Conservation (phyloP, 2,329 filamentous ascomycete species). For the Cytospora paraplurivora region DNA sequence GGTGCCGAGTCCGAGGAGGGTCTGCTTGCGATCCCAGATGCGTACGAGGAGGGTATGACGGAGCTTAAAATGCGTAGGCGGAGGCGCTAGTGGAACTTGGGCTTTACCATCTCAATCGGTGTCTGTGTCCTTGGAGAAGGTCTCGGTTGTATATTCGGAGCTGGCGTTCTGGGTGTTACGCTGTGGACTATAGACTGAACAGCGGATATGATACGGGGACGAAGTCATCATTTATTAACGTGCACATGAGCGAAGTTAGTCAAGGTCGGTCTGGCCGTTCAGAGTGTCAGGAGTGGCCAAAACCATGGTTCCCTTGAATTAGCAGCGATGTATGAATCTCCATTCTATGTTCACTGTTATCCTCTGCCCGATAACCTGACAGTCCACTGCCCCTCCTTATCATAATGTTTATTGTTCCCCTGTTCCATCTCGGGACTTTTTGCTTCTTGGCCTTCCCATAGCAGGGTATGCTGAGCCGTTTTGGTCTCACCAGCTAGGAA, state of each 20-base stretch:
- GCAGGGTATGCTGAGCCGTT: too few species aligned
- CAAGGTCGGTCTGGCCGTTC: background rate
- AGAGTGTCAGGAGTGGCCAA: background rate
- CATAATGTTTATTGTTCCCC: background rate
- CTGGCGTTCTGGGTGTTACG: background rate
- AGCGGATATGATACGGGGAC: background rate
- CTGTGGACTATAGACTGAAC: background rate
- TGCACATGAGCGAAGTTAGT: background rate
- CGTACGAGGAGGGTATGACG: conserved; percentile 18
- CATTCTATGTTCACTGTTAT: background rate
- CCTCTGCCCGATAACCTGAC: background rate
- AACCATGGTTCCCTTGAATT: background rate
- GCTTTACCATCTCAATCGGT: background rate
- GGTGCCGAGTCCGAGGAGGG: conserved; percentile 31
- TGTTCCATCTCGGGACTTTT: too few species aligned
- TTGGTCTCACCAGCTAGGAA: too few species aligned
- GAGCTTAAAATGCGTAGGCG: conserved; percentile 26
- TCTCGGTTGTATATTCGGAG: background rate
- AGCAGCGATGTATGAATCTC: background rate
- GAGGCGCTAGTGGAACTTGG: conserved; percentile 6
- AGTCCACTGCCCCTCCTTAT: background rate
- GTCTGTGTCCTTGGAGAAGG: background rate
- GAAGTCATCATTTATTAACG: background rate
- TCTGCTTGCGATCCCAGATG: conserved; percentile 18
- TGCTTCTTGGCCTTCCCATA: too few species aligned